Evolutionary conservation across 306 rosid species (phyloP).

Genomic region (Acacia confusa): DNA sequence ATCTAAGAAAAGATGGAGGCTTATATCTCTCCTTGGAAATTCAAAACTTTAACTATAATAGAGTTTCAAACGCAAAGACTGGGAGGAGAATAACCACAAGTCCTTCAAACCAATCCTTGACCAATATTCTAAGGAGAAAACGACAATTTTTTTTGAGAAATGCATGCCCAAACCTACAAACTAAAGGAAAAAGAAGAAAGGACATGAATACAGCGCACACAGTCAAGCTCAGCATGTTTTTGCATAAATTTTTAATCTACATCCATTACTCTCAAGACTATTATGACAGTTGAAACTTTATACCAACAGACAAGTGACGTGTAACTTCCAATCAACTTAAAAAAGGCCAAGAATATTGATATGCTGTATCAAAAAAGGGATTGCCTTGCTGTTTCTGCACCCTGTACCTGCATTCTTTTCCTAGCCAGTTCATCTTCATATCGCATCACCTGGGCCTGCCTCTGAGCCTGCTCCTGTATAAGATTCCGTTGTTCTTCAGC

Average conservation of each 20-base stretch:
- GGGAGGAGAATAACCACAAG: neutral
- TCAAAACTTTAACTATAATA: neutral
- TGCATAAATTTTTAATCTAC: constrained; percentile 8
- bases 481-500: constrained; percentile 85
- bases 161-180: neutral
- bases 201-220: neutral
- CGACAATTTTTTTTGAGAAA: neutral
- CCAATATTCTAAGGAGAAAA: neutral
- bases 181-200: neutral
- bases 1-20: constrained; percentile 1
- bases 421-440: constrained; percentile 84
- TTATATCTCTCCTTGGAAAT: neutral
- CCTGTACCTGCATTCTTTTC: constrained; percentile 84
- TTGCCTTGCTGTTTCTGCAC: constrained; percentile 17
- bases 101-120: constrained; percentile 1
- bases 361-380: constrained; percentile 11
- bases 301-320: neutral
- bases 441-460: constrained; percentile 80
- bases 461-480: constrained; percentile 82
- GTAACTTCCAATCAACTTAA: constrained; percentile 13
- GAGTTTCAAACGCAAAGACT: constrained; percentile 5
- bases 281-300: neutral
- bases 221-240: constrained; percentile 1
- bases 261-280: constrained; percentile 28
- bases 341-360: neutral